Evolutionary conservation across 805 yeast genomes (phyloP).

Genomic region (Kregervanrija delftensis): DNA sequence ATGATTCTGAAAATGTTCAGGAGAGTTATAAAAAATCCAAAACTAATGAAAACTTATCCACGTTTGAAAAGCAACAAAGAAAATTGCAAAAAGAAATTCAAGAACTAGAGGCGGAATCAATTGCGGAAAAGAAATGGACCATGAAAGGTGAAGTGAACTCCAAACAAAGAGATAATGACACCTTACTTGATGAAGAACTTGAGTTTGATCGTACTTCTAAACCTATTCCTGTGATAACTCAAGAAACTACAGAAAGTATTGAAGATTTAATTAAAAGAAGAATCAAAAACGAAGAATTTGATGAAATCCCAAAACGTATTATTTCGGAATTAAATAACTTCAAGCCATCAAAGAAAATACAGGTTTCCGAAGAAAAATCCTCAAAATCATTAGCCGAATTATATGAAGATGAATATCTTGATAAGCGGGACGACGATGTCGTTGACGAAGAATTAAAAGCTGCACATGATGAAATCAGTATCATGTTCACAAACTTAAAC

Average conservation of each 20-base stretch:
- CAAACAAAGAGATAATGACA: constrained; percentile 75
- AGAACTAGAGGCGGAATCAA: constrained; percentile 75
- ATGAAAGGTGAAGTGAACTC: constrained; percentile 88
- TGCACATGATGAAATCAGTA: constrained; percentile 73
- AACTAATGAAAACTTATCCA: constrained; percentile 45
- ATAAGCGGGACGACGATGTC: constrained; percentile 28
- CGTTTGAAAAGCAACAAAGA: constrained; percentile 78
- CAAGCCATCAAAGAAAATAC: constrained; percentile 46
- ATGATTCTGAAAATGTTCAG: constrained; percentile 29
- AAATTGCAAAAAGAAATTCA: constrained; percentile 72
- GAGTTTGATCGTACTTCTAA: constrained; percentile 92
- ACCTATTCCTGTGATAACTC: constrained; percentile 93
- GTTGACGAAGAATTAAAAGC: constrained; percentile 57
- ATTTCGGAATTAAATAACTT: constrained; percentile 61
- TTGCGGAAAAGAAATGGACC: constrained; percentile 90
- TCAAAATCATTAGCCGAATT: constrained; percentile 83
- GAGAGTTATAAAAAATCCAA: constrained; percentile 25
- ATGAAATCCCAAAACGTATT: constrained; percentile 73
- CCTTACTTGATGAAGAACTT: constrained; percentile 71
- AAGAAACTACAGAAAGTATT: constrained; percentile 75
- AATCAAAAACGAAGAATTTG: constrained; percentile 67
- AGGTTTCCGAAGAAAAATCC: constrained; percentile 79
- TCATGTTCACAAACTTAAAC: constrained; percentile 52
- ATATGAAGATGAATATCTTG: constrained; percentile 74
- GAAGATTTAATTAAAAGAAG: constrained; percentile 88